phyloP scores from a whole-genome alignment of 805 yeast species.

The Jamesozyma piceae region DNA sequence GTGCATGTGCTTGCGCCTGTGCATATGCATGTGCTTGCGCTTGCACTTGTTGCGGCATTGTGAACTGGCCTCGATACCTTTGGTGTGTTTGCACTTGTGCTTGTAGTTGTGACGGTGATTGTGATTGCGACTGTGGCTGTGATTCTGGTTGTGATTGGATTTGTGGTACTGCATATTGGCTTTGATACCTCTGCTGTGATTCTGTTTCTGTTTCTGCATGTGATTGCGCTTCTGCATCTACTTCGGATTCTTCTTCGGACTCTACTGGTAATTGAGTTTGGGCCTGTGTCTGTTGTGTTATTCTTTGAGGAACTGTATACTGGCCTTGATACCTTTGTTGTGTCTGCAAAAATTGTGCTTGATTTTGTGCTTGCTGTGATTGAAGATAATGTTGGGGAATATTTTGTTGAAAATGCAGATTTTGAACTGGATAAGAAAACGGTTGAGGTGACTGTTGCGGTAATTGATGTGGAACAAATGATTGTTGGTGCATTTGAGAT shows the following conservation, averaged over 20 bases:
- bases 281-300: not conserved
- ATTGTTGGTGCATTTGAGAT: not conserved
- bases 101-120: constrained; percentile 38
- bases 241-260: not conserved
- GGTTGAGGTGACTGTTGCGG: not conserved
- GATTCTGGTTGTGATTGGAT: not conserved
- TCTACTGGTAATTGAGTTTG: not conserved
- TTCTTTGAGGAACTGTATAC: not conserved
- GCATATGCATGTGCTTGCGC: not conserved
- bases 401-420: not conserved
- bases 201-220: constrained; percentile 50
- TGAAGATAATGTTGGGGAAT: not conserved
- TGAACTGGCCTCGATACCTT: too few relatives aligned
- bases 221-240: constrained; percentile 34
- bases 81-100: too few relatives aligned
- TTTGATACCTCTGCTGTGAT: too few relatives aligned
- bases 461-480: not conserved
- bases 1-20: not conserved
- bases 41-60: constrained; percentile 46
- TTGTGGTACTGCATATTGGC: constrained; percentile 30
- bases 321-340: not conserved
- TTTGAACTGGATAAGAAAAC: not conserved
- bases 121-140: not conserved
- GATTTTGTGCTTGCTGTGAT: not conserved
- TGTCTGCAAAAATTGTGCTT: constrained; percentile 3